Evolutionary conservation across 257 asterid genomes (phyloP).

Genomic region (Plectranthus barbatus): DNA sequence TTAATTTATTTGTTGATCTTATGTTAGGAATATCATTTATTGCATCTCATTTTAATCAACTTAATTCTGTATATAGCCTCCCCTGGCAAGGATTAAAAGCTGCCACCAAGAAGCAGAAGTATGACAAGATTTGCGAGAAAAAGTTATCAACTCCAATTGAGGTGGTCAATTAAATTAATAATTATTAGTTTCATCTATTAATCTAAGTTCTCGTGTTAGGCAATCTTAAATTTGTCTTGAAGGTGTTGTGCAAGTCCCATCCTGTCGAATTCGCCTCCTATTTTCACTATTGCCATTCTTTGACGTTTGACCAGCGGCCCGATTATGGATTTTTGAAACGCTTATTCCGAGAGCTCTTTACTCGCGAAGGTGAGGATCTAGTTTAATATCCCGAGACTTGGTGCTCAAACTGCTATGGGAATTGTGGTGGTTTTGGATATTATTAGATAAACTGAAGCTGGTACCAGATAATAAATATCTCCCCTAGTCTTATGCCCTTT

Average conservation of each 20-base stretch:
- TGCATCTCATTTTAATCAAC: constrained; percentile 13
- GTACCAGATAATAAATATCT: background rate
- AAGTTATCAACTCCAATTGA: constrained; percentile 93
- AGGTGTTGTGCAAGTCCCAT: constrained; percentile 94
- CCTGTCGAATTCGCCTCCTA: constrained; percentile 94
- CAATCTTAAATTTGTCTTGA: constrained; percentile 11
- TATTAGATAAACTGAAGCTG: constrained; percentile 1
- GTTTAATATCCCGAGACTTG: constrained; percentile 4
- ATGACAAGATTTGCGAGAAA: constrained; percentile 92
- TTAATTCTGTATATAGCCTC: constrained; percentile 49
- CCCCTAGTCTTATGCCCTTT: background rate
- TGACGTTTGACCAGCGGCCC: constrained; percentile 92
- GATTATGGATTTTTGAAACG: constrained; percentile 93
- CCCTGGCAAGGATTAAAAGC: constrained; percentile 99
- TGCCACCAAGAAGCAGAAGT: constrained; percentile 96
- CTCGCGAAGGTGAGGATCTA: constrained; percentile 68
- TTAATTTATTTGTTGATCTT: background rate
- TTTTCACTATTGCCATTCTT: constrained; percentile 89
- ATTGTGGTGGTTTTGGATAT: background rate
- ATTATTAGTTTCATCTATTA: constrained; percentile 7
- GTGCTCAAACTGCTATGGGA: background rate
- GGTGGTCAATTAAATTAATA: constrained; percentile 29
- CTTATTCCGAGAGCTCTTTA: constrained; percentile 74
- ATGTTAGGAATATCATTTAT: background rate
- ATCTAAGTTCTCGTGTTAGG: background rate